A percentile compares a stretch with the other conserved stretches of the same genome.
phyloP scores from a whole-genome alignment of 176 grass and related monocot genomes.

The Phragmites australis region DNA sequence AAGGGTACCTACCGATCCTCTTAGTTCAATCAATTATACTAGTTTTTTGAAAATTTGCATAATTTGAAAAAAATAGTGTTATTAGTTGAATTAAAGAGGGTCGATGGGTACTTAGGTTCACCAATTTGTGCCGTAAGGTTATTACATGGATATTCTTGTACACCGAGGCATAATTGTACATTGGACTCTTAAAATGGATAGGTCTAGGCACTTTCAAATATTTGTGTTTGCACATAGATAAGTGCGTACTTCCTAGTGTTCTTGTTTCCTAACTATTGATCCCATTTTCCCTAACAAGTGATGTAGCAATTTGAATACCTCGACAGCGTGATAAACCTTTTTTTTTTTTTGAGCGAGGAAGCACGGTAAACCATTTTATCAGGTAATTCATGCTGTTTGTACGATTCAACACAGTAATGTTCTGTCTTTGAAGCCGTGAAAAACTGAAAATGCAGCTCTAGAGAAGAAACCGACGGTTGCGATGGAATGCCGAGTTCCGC shows the following conservation, averaged over 20 bases:
- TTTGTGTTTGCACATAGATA: conserved; percentile 5
- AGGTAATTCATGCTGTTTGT: no score
- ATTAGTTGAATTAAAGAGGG: no score
- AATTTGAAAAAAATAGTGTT: no score
- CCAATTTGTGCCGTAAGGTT: no score
- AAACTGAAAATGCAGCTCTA: background rate
- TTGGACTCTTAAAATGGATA: background rate
- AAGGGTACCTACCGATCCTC: no score
- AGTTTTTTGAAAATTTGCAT: no score
- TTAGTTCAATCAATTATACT: no score
- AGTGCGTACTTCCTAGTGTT: background rate
- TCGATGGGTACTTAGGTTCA: no score
- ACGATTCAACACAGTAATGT: no score
- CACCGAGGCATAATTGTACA: background rate
- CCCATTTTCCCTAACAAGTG: background rate
- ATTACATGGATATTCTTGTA: background rate
- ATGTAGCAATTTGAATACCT: background rate
- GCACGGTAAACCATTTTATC: no score
- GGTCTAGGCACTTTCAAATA: background rate
- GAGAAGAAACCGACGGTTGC: background rate
- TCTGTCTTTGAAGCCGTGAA: background rate
- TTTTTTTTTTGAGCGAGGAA: no score
- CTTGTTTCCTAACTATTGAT: background rate
- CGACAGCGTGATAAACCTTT: background rate
- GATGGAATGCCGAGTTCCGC: background rate